phyloP scores from a whole-genome alignment of 164 flowering plant genomes.

The Brasenia schreberi region DNA sequence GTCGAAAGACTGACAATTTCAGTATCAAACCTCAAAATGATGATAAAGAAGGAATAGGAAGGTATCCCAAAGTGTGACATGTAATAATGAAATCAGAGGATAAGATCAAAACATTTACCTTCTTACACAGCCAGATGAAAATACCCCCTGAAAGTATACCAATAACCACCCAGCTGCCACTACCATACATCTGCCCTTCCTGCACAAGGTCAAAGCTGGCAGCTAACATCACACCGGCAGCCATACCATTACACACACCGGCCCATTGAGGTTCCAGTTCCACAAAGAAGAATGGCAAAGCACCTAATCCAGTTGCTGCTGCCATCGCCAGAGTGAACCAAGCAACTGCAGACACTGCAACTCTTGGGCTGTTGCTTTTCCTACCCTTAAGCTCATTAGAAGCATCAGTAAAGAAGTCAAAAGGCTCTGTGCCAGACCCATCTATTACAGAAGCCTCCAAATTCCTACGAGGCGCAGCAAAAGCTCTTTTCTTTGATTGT shows the following conservation, averaged over 20 bases:
- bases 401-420: not conserved
- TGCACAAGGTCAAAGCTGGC: constrained; percentile 97
- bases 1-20: no score
- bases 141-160: constrained; percentile 82
- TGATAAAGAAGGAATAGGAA: not conserved
- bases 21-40: no score
- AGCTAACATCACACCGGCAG: constrained; percentile 99
- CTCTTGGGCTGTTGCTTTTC: constrained; percentile 16
- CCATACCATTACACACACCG: constrained; percentile 97
- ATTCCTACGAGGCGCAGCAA: not conserved
- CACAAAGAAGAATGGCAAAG: constrained; percentile 94
- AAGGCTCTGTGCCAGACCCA: constrained; percentile 2
- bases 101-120: constrained; percentile 32
- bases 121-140: constrained; percentile 88
- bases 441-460: not conserved
- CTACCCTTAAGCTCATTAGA: not conserved
- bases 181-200: constrained; percentile 85
- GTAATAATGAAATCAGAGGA: not conserved
- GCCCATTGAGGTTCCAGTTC: constrained; percentile 97
- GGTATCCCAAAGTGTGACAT: not conserved
- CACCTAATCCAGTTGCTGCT: constrained; percentile 95
- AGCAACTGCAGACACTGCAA: constrained; percentile 79
- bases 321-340: constrained; percentile 89
- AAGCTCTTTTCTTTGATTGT: not conserved
- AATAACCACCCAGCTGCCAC: constrained; percentile 84